Conservation (phyloP, 805 yeast genomes). For the Kockiozyma suomiensis region DNA sequence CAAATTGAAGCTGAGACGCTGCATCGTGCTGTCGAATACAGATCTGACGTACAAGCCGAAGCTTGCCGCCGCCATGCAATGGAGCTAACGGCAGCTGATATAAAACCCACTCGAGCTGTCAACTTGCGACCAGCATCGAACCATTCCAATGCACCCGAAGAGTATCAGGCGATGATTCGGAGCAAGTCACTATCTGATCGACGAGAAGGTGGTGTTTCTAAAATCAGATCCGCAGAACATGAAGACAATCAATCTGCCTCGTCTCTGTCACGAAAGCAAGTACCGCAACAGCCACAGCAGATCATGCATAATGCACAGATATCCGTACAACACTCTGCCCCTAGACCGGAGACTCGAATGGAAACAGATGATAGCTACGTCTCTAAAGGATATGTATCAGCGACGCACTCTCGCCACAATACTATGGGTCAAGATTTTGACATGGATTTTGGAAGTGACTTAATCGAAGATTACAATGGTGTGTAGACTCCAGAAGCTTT, state of each 20-base stretch:
- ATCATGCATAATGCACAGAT: too few species aligned
- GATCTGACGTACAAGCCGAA: conserved; percentile 2
- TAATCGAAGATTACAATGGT: conserved; percentile 26
- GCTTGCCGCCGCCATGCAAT: neutral
- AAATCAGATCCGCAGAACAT: neutral
- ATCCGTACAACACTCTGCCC: neutral
- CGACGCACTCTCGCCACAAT: neutral
- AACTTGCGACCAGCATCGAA: neutral
- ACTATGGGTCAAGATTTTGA: conserved; percentile 7
- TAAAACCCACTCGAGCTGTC: neutral
- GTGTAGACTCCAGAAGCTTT: neutral
- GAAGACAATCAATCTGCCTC: neutral
- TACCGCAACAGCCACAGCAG: neutral
- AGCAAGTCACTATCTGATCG: neutral
- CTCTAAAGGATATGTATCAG: conserved; percentile 6
- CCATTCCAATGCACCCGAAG: neutral
- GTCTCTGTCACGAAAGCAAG: neutral
- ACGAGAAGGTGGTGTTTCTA: too few species aligned
- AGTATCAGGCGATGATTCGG: neutral
- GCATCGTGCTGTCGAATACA: conserved; percentile 26
- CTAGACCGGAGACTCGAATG: neutral
- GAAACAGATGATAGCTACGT: neutral
- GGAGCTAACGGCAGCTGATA: neutral
- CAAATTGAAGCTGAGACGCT: conserved; percentile 21
- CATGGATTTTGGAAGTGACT: conserved; percentile 27